Base-by-base conservation (phyloP, 2,329 filamentous ascomycete species). In the Ascochyta koolunga region DNA sequence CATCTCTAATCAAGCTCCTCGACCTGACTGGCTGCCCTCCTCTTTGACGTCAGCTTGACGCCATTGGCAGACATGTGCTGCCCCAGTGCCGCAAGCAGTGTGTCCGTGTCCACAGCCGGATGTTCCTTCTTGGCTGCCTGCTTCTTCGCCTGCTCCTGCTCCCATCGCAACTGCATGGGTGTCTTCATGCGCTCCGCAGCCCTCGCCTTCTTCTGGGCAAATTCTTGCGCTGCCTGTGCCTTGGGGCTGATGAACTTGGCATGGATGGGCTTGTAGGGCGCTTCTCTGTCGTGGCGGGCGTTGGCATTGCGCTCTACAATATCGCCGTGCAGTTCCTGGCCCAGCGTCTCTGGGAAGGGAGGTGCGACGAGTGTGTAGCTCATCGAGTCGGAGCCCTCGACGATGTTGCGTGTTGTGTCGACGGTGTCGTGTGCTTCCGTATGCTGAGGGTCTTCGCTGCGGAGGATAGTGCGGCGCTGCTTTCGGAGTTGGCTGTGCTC, bases 271-370 rank as follows among this genome's bases (percentile, higher is more conserved):
- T 43, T 44, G 47, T 51, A 40, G 21, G 50, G 47, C 10, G 58
- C 68, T 53, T 76, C 68, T 43, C 67, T 67, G 48, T 72, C 73
- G 56, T 74, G 73, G 42, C 75, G 72, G 50, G 73, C 71, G 48
- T 92, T 89, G 77, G 96, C 91, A 41, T 90, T 82, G 47, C 87
- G 91, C 68, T 64, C 55, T 37, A 55, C 53, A 27, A 66, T 60
- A 85, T 93, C 95, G 67, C 83, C 86, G 64, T 88, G 58, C 16
- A 98, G 81, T 80, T 98, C 93, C 73, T 96, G 87, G 61, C 96
- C 83, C 32, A 97, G 83, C n/a, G 76, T 78, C 25, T 81, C 77
- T 5, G 93, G 92, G 83, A 96, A 91, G 13, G 93, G 93, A 22
- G 89, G 83, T 15, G 83, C 80, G 24, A 92, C 79, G 21, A 98